These are phyloP conservation scores for Calonectria hawksworthii DNA, from an alignment of 2,329 filamentous ascomycete genomes.

Conservation along the genomic window DNA sequence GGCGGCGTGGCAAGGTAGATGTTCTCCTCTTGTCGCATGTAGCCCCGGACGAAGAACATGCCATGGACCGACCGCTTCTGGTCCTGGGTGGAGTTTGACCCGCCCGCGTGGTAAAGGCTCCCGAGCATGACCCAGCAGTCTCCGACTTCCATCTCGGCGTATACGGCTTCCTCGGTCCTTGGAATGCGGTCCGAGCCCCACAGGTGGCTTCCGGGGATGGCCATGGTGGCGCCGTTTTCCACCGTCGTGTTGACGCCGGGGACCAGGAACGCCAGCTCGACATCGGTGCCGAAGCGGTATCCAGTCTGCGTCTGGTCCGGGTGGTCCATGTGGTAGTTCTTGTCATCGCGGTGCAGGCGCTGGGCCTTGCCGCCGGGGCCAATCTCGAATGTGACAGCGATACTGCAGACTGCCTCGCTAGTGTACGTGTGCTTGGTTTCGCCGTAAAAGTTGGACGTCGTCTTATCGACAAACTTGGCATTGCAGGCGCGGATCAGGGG, in stretches of 20 bases:
- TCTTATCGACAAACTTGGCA: slow-evolving; percentile 22
- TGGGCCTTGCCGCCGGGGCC: slow-evolving; percentile 20
- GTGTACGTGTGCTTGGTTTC: slow-evolving; percentile 21
- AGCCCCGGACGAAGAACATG: slow-evolving; percentile 18
- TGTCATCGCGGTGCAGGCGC: slow-evolving; percentile 23
- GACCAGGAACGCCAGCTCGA: slow-evolving; percentile 19
- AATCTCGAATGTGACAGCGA: slow-evolving; percentile 22
- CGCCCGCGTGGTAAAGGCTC: slow-evolving; percentile 14
- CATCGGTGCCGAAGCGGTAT: slow-evolving; percentile 15
- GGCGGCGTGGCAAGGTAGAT: slow-evolving; percentile 13
- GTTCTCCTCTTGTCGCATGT: slow-evolving; percentile 22
- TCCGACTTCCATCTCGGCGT: slow-evolving; percentile 19
- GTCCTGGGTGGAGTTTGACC: slow-evolving; percentile 8
- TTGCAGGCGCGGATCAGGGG: slow-evolving; percentile 19
- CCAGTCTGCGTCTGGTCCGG: slow-evolving; percentile 13
- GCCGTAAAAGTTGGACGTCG: slow-evolving; percentile 21
- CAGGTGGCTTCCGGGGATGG: slow-evolving; percentile 22
- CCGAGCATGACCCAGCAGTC: slow-evolving; percentile 27
- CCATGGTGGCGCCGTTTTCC: slow-evolving; percentile 19
- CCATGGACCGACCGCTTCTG: slow-evolving; percentile 22
- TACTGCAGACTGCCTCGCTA: slow-evolving; percentile 23
- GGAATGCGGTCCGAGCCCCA: slow-evolving; percentile 19
- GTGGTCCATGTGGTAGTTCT: slow-evolving; percentile 22
- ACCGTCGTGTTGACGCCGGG: slow-evolving; percentile 17
- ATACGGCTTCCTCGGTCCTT: slow-evolving; percentile 5